Conservation (phyloP, 1,284 basidiomycete species). For the Calocybe gambosa region DNA sequence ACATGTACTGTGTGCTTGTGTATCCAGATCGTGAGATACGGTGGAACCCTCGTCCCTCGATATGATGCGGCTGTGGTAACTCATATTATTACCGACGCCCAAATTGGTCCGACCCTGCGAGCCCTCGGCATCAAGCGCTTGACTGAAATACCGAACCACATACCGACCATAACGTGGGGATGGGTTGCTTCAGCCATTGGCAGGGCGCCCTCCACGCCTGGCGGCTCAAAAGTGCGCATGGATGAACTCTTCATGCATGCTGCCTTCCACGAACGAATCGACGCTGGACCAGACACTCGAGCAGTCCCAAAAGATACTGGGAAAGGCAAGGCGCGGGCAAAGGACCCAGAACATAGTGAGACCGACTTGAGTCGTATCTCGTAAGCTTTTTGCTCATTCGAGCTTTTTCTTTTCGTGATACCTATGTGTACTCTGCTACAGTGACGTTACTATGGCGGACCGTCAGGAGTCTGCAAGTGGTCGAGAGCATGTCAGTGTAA, state of each 20-base stretch:
- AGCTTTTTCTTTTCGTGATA: neutral
- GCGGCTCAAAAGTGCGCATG: slow-evolving; percentile 25
- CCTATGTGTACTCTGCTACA: slow-evolving; percentile 11
- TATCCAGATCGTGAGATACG: slow-evolving; percentile 50
- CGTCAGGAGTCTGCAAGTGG: neutral
- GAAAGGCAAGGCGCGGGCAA: slow-evolving; percentile 15
- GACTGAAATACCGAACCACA: slow-evolving; percentile 50
- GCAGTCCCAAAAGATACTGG: slow-evolving; percentile 6
- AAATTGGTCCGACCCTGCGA: slow-evolving; percentile 23
- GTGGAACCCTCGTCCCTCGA: slow-evolving; percentile 47
- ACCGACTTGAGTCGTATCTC: slow-evolving; percentile 32
- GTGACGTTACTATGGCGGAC: slow-evolving; percentile 30
- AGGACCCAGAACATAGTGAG: slow-evolving; percentile 5
- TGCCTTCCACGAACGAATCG: slow-evolving; percentile 31
- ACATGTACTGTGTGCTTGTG: neutral
- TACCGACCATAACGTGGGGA: slow-evolving; percentile 57
- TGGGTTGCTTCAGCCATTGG: slow-evolving; percentile 43
- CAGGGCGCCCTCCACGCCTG: slow-evolving; percentile 15
- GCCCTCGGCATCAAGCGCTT: slow-evolving; percentile 42
- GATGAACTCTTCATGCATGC: slow-evolving; percentile 32
- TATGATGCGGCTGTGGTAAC: slow-evolving; percentile 52
- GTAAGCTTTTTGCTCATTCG: slow-evolving; percentile 22
- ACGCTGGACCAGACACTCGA: slow-evolving; percentile 28
- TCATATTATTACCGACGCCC: slow-evolving; percentile 54
- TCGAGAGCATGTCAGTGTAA: neutral